Base-by-base conservation (phyloP, 257 asterid species). In the Solanum pinnatisectum region DNA sequence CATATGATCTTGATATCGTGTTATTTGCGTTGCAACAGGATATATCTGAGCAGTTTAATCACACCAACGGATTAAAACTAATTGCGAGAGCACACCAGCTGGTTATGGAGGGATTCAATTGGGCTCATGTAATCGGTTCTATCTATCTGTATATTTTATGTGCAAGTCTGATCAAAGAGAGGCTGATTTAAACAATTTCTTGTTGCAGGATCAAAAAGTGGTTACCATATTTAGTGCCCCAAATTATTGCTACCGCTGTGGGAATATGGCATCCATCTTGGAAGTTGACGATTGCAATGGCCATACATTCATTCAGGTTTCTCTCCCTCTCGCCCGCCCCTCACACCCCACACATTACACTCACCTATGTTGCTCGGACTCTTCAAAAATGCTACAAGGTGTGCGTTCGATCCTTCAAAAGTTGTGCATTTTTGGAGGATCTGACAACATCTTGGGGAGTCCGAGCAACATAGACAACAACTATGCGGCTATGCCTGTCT, bases 51-150 rank as follows among this genome's bases (percentile, higher is more conserved):
- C 96, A 95, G 89, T 95, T 95, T 73, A 93, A 95, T 89, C 96
- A 93, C 63, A 92, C 96, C 14, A 94, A 94, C 89, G 91, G 90
- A 87, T 93, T 95, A 91, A 95, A 93, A 93, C 96, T 95, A 72
- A 95, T 94, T 90, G 98, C 96, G 46, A 91, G 98, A 91, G 98
- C 98, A 1, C 98, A 95, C 87, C 98, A 95, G 94, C 91, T 95
- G 89, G 98, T 95, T 88, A 95, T 95, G 98, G 98, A 95, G 90
- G 98, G 98, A 89, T 95, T 89, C 89, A 94, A 94, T 88, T 94
- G 98, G 98, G 98, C 98, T 35, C 98, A 93, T 91, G 98, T 95
- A 93, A 93, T 76, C 76, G 25, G 12, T 52, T 63, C 77, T 73
- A 56, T 63, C 2, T 49, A 90, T 46, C 73, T 52, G 30, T 37